phyloP scores from a whole-genome alignment of 495 filamentous ascomycete genomes.

The Penicillium paxilli region DNA sequence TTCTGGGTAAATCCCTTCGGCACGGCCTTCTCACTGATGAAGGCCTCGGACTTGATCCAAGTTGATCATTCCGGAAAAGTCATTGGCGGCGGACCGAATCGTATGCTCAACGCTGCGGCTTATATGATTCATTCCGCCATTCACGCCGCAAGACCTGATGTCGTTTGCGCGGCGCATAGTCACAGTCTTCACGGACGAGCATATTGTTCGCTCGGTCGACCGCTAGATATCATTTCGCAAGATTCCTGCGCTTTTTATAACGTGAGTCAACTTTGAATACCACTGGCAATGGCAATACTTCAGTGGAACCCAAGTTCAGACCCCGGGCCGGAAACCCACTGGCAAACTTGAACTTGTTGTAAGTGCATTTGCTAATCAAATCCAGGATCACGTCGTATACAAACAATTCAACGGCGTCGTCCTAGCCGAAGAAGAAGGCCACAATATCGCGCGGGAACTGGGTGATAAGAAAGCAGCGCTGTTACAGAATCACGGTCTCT shows the following conservation, averaged over 20 bases:
- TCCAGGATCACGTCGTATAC: constrained; percentile 63
- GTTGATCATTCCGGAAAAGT: constrained; percentile 66
- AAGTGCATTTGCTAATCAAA: constrained; percentile 22
- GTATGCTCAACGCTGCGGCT: constrained; percentile 66
- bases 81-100: constrained; percentile 63
- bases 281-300: no score
- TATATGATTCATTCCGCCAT: constrained; percentile 70
- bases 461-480: constrained; percentile 70
- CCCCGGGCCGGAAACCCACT: no score
- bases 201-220: constrained; percentile 65
- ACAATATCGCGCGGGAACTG: constrained; percentile 62
- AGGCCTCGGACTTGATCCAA: constrained; percentile 68
- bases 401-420: constrained; percentile 72
- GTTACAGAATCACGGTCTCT: constrained; percentile 68
- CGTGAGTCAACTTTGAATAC: constrained; percentile 11
- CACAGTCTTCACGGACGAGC: constrained; percentile 71
- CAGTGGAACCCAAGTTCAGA: no score
- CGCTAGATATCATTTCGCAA: constrained; percentile 72
- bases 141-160: constrained; percentile 69
- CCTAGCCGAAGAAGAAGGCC: constrained; percentile 67
- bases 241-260: constrained; percentile 70
- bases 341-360: no score
- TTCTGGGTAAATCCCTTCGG: constrained; percentile 88
- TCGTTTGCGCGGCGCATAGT: constrained; percentile 70
- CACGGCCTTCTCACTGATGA: constrained; percentile 67